Evolutionary conservation across 1,139 yeast species (phyloP).

Genomic region (Scheffersomyces cryptocercus): DNA sequence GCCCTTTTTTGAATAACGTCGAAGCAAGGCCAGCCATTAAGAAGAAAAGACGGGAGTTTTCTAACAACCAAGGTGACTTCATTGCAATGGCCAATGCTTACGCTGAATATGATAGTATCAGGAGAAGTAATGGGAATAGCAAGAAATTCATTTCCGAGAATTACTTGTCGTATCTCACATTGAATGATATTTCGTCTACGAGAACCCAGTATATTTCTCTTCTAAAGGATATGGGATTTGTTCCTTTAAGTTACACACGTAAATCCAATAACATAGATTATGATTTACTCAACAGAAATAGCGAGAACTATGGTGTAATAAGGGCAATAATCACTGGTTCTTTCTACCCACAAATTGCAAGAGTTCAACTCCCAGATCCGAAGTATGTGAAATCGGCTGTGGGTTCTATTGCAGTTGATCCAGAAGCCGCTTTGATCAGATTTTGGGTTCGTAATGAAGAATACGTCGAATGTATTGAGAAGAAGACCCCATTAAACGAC

Average conservation of each 20-base stretch:
- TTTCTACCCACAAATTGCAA: conserved; percentile 77
- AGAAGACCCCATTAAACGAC: conserved; percentile 10
- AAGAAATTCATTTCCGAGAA: conserved; percentile 62
- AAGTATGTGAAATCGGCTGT: conserved; percentile 67
- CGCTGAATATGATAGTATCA: conserved; percentile 47
- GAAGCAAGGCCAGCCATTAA: conserved; percentile 70
- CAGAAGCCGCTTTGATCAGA: conserved; percentile 73
- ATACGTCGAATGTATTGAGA: conserved; percentile 8
- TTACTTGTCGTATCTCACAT: conserved; percentile 59
- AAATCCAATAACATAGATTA: conserved; percentile 12
- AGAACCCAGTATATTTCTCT: conserved; percentile 66
- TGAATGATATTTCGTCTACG: conserved; percentile 73
- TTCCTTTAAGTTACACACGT: conserved; percentile 49
- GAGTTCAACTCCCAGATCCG: conserved; percentile 80
- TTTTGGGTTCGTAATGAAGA: conserved; percentile 68
- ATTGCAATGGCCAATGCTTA: conserved; percentile 63
- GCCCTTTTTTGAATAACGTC: conserved; percentile 64
- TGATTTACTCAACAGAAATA: conserved; percentile 47
- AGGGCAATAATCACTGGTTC: conserved; percentile 77
- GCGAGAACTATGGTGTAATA: conserved; percentile 50
- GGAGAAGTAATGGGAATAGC: conserved; percentile 21
- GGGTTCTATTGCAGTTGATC: conserved; percentile 83
- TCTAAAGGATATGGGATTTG: conserved; percentile 74
- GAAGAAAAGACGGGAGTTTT: conserved; percentile 40
- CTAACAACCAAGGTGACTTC: conserved; percentile 65